Conservation (phyloP, 2,329 filamentous ascomycete species). For the Graphilbum fragrans region DNA sequence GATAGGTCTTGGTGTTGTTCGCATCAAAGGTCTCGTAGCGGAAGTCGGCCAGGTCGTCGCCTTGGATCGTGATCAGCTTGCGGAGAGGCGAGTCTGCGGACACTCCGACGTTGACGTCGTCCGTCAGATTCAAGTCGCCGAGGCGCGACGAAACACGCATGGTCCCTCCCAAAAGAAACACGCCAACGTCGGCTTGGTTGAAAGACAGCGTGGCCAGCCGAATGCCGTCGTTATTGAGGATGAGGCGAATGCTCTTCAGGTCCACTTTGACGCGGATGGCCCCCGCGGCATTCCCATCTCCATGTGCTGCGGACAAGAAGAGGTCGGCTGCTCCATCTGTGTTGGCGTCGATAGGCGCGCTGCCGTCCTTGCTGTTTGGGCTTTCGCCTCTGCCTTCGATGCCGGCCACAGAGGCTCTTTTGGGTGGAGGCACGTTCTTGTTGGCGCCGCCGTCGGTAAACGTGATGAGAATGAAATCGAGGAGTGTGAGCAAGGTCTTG, state of each 20-base stretch:
- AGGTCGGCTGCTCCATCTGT: neutral
- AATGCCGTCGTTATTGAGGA: conserved; percentile 96
- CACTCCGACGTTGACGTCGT: conserved; percentile 88
- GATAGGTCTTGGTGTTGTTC: conserved; percentile 58
- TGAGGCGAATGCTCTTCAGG: conserved; percentile 82
- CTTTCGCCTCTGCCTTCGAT: neutral
- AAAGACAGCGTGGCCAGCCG: conserved; percentile 85
- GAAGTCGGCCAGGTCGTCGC: conserved; percentile 91
- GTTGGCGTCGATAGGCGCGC: neutral
- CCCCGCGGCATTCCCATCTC: conserved; percentile 28
- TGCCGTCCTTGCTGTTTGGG: too few species aligned
- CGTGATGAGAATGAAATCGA: conserved; percentile 89
- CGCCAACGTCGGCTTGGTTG: conserved; percentile 80
- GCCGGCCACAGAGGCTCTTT: conserved; percentile 23
- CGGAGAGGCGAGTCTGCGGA: conserved; percentile 69
- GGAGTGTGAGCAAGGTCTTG: conserved; percentile 77
- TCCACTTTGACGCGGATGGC: conserved; percentile 92
- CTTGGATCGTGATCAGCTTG: conserved; percentile 86
- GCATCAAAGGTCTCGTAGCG: conserved; percentile 92
- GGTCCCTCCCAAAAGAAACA: conserved; percentile 74
- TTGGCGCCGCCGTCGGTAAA: conserved; percentile 56
- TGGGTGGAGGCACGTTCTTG: conserved; percentile 10
- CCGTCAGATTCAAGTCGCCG: conserved; percentile 77
- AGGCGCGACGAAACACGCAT: conserved; percentile 82
- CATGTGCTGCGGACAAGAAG: neutral